A percentile compares a stretch with the other conserved stretches of the same genome.
Evolutionary conservation across 2,329 filamentous ascomycete species (phyloP).

Genomic region (Microcyclosporella mali): DNA sequence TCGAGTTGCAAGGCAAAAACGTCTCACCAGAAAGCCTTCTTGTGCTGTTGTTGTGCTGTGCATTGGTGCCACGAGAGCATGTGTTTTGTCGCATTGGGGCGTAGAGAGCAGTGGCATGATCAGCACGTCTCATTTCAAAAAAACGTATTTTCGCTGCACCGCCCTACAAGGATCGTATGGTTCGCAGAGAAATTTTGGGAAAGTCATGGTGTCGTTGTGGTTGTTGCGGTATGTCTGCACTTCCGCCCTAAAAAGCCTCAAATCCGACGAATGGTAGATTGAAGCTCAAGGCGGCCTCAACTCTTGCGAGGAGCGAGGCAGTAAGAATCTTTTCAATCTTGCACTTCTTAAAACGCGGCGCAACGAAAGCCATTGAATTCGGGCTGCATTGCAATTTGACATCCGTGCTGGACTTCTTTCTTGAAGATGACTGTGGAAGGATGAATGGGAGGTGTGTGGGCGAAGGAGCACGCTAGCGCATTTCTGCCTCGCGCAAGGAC

Average conservation of each 20-base stretch:
- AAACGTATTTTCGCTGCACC: no score
- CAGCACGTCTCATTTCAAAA: no score
- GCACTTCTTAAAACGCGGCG: conserved; percentile 88
- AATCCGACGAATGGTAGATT: not conserved
- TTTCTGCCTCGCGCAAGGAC: conserved; percentile 1
- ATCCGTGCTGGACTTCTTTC: conserved; percentile 76
- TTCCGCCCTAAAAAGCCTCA: conserved; percentile 13
- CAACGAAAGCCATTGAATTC: conserved; percentile 75
- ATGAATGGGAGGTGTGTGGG: not conserved
- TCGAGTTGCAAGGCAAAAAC: no score
- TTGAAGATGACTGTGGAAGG: not conserved
- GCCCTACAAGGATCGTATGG: no score
- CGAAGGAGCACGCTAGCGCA: not conserved
- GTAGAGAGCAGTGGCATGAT: not conserved
- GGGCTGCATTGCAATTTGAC: conserved; percentile 97
- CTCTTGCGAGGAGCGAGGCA: conserved; percentile 21
- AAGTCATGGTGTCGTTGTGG: not conserved
- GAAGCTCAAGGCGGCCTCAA: conserved; percentile 18
- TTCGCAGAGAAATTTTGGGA: not conserved
- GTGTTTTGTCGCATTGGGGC: not conserved
- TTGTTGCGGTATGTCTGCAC: conserved; percentile 20
- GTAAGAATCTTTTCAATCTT: conserved; percentile 52
- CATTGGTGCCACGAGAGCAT: no score
- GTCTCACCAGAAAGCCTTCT: no score
- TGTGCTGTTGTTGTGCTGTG: no score